Percentiles rank a stretch among this genome's conserved stretches.
phyloP scores from a whole-genome alignment of 352 stramenopile genomes.

The Pythium brassicae region DNA sequence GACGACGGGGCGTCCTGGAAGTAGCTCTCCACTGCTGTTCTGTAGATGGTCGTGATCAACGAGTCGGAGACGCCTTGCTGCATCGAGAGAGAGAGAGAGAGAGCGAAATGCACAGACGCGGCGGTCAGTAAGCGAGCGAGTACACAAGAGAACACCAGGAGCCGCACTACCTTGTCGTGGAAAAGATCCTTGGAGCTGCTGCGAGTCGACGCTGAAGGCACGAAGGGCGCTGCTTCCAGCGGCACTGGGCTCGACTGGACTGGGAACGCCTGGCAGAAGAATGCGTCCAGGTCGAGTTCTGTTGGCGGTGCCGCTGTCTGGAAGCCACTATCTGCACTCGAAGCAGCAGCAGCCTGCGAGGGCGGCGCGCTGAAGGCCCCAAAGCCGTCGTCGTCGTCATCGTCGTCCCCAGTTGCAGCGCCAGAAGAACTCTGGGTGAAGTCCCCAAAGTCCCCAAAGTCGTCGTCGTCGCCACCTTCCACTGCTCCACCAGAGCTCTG shows the following conservation, averaged over 20 bases:
- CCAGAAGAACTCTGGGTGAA: not conserved
- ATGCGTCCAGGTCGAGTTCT: conserved; percentile 26
- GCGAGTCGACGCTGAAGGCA: not conserved
- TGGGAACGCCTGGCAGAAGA: conserved; percentile 36
- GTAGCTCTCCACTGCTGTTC: conserved; percentile 14
- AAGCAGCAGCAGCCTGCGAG: not conserved
- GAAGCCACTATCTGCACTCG: not conserved
- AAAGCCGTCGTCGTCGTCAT: conserved; percentile 13
- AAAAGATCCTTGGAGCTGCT: conserved; percentile 11
- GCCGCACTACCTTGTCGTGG: conserved; percentile 10
- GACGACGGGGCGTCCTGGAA: conserved; percentile 4
- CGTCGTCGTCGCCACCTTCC: conserved; percentile 15
- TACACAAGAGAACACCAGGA: not conserved
- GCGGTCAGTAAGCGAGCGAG: not conserved
- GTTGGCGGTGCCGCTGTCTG: conserved; percentile 10
- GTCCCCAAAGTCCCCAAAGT: conserved; percentile 24
- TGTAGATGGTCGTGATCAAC: conserved; percentile 11
- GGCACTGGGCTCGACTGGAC: conserved; percentile 10
- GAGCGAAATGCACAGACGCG: not conserved
- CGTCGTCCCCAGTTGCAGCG: not conserved
- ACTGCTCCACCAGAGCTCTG: not conserved
- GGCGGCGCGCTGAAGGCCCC: conserved; percentile 11
- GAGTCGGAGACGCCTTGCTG: conserved; percentile 1
- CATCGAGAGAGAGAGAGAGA: not conserved
- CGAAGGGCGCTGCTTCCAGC: conserved; percentile 2